Conservation (phyloP, 2,329 filamentous ascomycete genomes). For the Epichloe glyceriae region DNA sequence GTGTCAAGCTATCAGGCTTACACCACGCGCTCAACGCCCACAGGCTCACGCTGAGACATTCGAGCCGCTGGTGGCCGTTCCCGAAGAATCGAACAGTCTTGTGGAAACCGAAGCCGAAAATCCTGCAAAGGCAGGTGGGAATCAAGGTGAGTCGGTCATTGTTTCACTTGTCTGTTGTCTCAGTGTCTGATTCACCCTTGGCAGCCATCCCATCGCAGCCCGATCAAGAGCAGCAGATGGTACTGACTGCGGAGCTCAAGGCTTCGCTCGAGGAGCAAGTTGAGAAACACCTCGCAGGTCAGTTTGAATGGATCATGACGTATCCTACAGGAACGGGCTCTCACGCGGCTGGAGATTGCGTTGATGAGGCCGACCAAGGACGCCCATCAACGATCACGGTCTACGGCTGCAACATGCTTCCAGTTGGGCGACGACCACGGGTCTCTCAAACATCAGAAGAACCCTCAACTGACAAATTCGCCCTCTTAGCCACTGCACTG, state of each 20-base stretch:
- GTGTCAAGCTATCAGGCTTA: constrained; percentile 8
- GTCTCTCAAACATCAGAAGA: neutral
- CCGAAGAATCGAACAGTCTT: constrained; percentile 15
- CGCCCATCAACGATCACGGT: constrained; percentile 8
- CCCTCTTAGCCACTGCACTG: constrained; percentile 34
- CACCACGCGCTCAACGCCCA: constrained; percentile 16
- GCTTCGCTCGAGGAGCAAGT: constrained; percentile 17
- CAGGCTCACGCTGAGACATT: constrained; percentile 20
- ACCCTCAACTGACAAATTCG: constrained; percentile 25
- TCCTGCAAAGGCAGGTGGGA: neutral
- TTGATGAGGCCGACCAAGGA: constrained; percentile 3
- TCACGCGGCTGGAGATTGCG: constrained; percentile 9
- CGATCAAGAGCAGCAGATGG: neutral
- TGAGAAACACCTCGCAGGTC: constrained; percentile 31
- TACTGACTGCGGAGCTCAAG: neutral
- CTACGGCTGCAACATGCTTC: constrained; percentile 41
- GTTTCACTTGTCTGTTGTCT: neutral
- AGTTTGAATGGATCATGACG: constrained; percentile 37
- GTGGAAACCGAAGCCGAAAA: neutral
- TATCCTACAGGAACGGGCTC: constrained; percentile 19
- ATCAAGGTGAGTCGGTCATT: neutral
- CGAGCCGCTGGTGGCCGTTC: constrained; percentile 20
- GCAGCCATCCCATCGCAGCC: neutral
- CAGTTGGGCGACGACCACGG: neutral
- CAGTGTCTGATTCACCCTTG: neutral